Evolutionary conservation across 2,329 filamentous ascomycete genomes (phyloP).

Genomic region (Epichloe sylvatica): DNA sequence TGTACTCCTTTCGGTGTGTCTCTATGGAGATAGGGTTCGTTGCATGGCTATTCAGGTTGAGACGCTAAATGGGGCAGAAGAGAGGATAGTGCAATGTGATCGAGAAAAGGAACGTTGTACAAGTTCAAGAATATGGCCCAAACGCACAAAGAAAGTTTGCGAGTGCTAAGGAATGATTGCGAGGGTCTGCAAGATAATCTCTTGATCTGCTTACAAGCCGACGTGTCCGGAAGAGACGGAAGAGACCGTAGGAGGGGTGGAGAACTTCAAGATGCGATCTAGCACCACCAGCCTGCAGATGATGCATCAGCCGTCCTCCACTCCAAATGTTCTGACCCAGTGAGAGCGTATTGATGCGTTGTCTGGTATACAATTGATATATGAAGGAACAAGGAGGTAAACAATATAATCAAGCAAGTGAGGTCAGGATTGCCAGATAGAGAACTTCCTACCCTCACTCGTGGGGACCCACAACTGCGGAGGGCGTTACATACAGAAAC

Average conservation of each 20-base stretch:
- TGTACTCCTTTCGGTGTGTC: background rate
- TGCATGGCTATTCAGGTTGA: background rate
- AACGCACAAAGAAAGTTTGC: too few relatives aligned
- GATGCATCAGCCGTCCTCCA: background rate
- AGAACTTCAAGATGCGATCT: background rate
- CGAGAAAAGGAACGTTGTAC: background rate
- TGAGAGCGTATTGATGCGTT: background rate
- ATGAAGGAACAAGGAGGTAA: too few relatives aligned
- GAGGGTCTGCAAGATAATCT: background rate
- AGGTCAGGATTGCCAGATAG: too few relatives aligned
- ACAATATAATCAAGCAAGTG: too few relatives aligned
- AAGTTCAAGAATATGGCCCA: too few relatives aligned
- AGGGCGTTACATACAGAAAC: background rate
- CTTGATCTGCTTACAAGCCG: background rate
- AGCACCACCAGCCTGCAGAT: background rate
- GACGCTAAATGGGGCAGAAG: background rate
- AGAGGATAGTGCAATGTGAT: background rate
- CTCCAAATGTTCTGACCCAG: background rate
- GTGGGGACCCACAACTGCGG: too few relatives aligned
- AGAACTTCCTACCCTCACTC: too few relatives aligned
- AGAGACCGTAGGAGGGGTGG: background rate
- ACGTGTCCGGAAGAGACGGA: background rate
- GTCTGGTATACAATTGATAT: too few relatives aligned
- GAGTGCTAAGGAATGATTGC: too few relatives aligned
- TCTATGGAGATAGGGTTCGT: background rate